phyloP scores from a whole-genome alignment of 352 stramenopile genomes.

The Pythium folliculosum region DNA sequence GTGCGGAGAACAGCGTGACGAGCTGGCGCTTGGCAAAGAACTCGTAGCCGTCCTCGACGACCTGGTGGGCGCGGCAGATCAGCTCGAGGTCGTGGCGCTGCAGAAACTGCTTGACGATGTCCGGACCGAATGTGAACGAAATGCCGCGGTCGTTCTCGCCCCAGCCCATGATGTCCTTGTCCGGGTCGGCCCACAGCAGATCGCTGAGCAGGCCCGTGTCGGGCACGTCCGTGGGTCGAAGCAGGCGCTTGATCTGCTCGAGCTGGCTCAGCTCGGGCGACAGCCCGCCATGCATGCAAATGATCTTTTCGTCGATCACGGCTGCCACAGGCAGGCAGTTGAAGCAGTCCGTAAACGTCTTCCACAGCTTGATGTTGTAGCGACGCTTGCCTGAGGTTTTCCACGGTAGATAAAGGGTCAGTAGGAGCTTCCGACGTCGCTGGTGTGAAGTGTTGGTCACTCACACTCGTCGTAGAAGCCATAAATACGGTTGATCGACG shows the following conservation, averaged over 20 bases:
- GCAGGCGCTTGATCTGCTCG: conserved; percentile 94
- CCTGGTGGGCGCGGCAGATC: conserved; percentile 75
- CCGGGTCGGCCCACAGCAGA: conserved; percentile 97
- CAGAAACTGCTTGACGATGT: conserved; percentile 98
- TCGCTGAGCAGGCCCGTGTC: conserved; percentile 95
- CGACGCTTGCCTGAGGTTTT: conserved; percentile 71
- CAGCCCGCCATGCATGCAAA: conserved; percentile 98
- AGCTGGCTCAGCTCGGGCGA: conserved; percentile 95
- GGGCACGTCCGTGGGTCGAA: conserved; percentile 89
- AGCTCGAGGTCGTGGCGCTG: conserved; percentile 96
- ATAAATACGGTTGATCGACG: conserved; percentile 84
- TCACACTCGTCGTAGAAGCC: conserved; percentile 73
- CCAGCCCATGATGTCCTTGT: conserved; percentile 96
- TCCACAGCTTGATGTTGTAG: conserved; percentile 98
- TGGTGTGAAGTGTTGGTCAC: background rate
- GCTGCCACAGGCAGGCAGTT: conserved; percentile 93
- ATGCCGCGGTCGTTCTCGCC: conserved; percentile 98
- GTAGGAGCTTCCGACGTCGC: too few relatives aligned
- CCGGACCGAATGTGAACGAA: conserved; percentile 98
- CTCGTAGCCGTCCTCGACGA: conserved; percentile 71
- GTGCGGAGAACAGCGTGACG: conserved; percentile 91
- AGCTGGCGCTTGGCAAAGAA: conserved; percentile 80
- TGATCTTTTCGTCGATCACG: conserved; percentile 99
- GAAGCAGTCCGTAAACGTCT: conserved; percentile 94
- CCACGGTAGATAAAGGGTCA: too few relatives aligned